Percentiles rank a stretch among this genome's conserved stretches.
Conservation (phyloP, 345 rosid species). For the Arabis alpina region DNA sequence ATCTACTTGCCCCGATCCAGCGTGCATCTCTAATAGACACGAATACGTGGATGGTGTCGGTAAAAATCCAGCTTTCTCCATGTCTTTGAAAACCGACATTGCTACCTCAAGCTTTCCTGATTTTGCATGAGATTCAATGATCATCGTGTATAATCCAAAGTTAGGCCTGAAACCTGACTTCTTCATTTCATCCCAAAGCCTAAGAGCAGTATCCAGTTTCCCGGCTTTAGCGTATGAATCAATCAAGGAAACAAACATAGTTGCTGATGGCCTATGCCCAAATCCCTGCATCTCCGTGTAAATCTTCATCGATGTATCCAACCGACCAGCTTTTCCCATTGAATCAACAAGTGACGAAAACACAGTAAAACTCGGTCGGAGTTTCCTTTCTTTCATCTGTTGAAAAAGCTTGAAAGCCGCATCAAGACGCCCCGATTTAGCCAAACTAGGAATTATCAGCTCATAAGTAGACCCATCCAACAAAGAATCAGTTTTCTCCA, state of each 20-base stretch:
- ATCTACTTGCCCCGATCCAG: slow-evolving; percentile 91
- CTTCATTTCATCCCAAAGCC: slow-evolving; percentile 97
- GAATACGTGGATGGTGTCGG: slow-evolving; percentile 94
- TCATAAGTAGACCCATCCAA: slow-evolving; percentile 86
- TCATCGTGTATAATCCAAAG: slow-evolving; percentile 80
- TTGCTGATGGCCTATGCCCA: slow-evolving; percentile 81
- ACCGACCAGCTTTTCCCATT: slow-evolving; percentile 95
- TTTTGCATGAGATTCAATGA: slow-evolving; percentile 92
- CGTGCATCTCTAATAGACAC: slow-evolving; percentile 93
- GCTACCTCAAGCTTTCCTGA: slow-evolving; percentile 96
- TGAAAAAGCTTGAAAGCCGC: slow-evolving; percentile 89
- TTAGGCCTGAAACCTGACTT: slow-evolving; percentile 83
- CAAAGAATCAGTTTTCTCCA: slow-evolving; percentile 71
- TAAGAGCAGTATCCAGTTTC: slow-evolving; percentile 79
- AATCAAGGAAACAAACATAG: slow-evolving; percentile 81
- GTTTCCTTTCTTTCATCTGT: slow-evolving; percentile 80
- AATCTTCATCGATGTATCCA: slow-evolving; percentile 89
- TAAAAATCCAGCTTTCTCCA: slow-evolving; percentile 94
- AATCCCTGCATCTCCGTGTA: slow-evolving; percentile 84
- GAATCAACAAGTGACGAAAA: slow-evolving; percentile 94
- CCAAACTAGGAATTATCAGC: slow-evolving; percentile 87
- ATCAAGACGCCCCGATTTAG: slow-evolving; percentile 96
- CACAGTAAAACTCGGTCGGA: slow-evolving; percentile 62
- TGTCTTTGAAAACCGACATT: slow-evolving; percentile 77
- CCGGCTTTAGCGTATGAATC: slow-evolving; percentile 94